Evolutionary conservation across 129 eudicot genomes (phyloP).

Genomic region (Daucus carota): DH1_v3.0 NC_030382.2:39811001-39811500

Average conservation of each 20-base stretch:
- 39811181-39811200: neutral
- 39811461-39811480: conserved; percentile 61
- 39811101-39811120: neutral
- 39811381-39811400: neutral
- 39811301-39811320: neutral
- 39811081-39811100: neutral
- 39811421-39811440: conserved; percentile 62
- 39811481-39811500: conserved; percentile 64
- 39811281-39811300: neutral
- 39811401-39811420: conserved; percentile 55
- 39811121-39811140: neutral
- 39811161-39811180: no score
- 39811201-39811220: neutral
- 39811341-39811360: neutral
- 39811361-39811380: neutral
- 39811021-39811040: neutral
- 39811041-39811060: neutral
- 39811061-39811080: neutral
- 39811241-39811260: neutral
- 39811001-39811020: neutral
- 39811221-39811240: neutral
- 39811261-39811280: neutral
- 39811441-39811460: conserved; percentile 69
- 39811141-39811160: neutral
- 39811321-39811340: neutral